Percentiles rank a stretch among this genome's conserved stretches.
Conservation (phyloP, 2,329 filamentous ascomycete species). For the Hortaea sp. region DNA sequence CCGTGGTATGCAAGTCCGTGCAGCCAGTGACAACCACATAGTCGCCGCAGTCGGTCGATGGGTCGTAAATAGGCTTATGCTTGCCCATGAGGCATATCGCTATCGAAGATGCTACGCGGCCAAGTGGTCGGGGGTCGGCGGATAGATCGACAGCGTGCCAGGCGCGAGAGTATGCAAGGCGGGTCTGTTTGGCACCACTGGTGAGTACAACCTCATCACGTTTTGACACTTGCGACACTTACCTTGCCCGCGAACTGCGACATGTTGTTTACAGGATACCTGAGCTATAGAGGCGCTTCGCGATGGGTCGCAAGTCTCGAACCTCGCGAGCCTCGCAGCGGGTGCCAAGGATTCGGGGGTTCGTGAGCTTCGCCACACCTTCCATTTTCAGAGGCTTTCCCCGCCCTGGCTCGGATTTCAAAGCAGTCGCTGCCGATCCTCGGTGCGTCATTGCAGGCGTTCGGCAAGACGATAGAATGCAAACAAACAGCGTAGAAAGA, state of each 20-base stretch:
- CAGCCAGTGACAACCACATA: conserved; percentile 90
- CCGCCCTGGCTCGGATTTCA: no score
- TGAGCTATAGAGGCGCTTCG: not conserved
- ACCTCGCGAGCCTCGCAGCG: not conserved
- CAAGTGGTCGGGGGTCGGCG: conserved; percentile 64
- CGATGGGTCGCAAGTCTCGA: not conserved
- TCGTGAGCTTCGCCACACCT: not conserved
- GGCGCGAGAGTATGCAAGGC: conserved; percentile 87
- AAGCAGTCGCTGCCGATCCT: no score
- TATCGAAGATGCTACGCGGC: conserved; percentile 79
- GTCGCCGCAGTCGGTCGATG: conserved; percentile 96
- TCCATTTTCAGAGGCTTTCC: not conserved
- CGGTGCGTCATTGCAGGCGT: no score
- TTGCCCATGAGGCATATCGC: conserved; percentile 91
- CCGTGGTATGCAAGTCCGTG: conserved; percentile 75
- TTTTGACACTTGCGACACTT: not conserved
- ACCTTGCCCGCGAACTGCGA: conserved; percentile 13
- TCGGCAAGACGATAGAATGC: no score
- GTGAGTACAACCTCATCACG: not conserved
- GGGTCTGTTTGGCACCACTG: conserved; percentile 51
- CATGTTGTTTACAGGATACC: conserved; percentile 4
- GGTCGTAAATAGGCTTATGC: conserved; percentile 96
- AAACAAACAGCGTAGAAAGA: no score
- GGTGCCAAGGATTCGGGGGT: not conserved
- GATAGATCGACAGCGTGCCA: conserved; percentile 84